Base-by-base conservation (phyloP, 768 basidiomycete genomes). In the Termitomyces sp. region DNA sequence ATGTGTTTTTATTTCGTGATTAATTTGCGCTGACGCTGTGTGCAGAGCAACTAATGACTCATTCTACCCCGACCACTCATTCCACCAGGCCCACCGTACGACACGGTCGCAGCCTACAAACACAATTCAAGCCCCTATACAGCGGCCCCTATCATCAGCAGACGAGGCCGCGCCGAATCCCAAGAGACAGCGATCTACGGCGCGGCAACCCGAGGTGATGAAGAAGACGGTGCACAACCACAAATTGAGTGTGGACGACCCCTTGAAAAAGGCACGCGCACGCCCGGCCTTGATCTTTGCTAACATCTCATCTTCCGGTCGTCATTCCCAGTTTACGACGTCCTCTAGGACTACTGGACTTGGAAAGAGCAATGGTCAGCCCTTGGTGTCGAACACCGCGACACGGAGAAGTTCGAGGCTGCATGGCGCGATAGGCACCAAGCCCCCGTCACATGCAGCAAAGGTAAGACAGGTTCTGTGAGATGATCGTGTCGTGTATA, bases 191-290 rank as follows among this genome's bases (percentile, higher is more conserved):
- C 87, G 91, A 54, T 86, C 90, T 65, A 83, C 84, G 58, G 75
- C 78, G 15, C 83, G 81, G 62, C 84, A 84, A 64, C 75, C 79
- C 63, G 81, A 83, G 72, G 73, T 69, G 67, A 73, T 77, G 63
- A 87, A 84, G 73, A 71, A 76, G 60, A 73, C 79, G 55, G 88
- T 87, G 73, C 74, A 82, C 40, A 68, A 59, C 65, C 81, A 78
- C 70, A 91, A 89, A 80, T 73, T 82, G 68, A 77, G 77, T 71
- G 74, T 81, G 69, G 88, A 88, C 77, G 87, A 89, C 75, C 84
- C 86, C 74, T 79, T 82, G 82, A 91, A 90, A 89, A 92, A 92
- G 90, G 91, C 87, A 90, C 86, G 89, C 87, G 86, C 85, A 82
- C 89, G 87, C 86, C 87, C 87, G 88, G 88, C 86, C 83, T 83